phyloP scores from a whole-genome alignment of 306 rosid genomes.

The Macrotyloma uniflorum region DNA sequence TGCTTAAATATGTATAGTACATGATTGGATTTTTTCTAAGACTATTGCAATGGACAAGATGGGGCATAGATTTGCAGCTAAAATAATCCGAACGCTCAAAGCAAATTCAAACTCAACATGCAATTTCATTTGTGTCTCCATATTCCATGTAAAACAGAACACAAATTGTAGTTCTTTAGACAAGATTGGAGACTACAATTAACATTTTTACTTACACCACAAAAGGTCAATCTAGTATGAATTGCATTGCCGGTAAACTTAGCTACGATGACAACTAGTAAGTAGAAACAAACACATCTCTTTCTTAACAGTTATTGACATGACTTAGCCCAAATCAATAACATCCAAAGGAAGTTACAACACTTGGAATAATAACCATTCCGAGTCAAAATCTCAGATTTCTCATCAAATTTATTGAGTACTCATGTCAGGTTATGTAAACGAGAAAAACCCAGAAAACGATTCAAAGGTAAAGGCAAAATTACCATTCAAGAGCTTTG shows the following conservation, averaged over 20 bases:
- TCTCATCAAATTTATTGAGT: slow-evolving; percentile 4
- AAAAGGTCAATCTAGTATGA: background rate
- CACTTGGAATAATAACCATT: background rate
- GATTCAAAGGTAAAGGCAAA: background rate
- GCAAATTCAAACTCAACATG: background rate
- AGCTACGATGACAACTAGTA: background rate
- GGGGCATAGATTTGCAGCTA: background rate
- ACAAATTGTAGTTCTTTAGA: background rate
- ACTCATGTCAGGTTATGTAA: background rate
- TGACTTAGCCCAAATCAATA: background rate
- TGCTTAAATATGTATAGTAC: background rate
- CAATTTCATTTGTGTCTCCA: background rate
- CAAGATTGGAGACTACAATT: background rate
- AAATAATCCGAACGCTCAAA: background rate
- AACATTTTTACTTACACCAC: background rate
- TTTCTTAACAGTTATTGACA: background rate
- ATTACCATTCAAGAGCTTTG: slow-evolving; percentile 85
- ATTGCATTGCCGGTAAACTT: slow-evolving; percentile 1
- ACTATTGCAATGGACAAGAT: background rate
- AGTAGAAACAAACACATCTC: background rate
- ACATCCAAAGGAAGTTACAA: background rate
- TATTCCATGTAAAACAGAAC: background rate
- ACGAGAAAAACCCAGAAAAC: background rate
- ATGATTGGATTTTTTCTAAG: background rate
- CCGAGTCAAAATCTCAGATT: background rate